Evolutionary conservation across 1,284 basidiomycete species (phyloP).

Genomic region (Sanguinoderma infundibulare): DNA sequence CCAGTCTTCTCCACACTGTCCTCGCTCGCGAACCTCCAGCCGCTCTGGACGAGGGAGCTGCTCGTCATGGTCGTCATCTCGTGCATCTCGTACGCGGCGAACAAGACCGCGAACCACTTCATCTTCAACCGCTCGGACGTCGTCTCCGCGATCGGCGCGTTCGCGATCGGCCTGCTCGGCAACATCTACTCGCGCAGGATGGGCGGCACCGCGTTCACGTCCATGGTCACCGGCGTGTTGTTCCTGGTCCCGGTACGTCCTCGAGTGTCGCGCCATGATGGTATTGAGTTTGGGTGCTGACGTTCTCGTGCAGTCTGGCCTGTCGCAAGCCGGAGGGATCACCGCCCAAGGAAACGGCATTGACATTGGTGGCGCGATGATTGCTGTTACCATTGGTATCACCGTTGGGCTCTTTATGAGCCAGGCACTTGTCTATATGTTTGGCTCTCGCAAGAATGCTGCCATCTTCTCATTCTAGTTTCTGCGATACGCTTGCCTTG

Average conservation of each 20-base stretch:
- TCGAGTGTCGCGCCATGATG: background rate
- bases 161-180: constrained; percentile 81
- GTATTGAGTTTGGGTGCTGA: background rate
- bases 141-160: constrained; percentile 86
- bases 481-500: too few species aligned
- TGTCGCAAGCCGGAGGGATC: constrained; percentile 85
- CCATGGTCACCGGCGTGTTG: constrained; percentile 87
- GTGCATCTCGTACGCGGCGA: constrained; percentile 77
- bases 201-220: constrained; percentile 89
- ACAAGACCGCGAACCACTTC: constrained; percentile 82
- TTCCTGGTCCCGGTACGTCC: constrained; percentile 80
- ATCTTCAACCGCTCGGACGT: constrained; percentile 87
- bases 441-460: constrained; percentile 81
- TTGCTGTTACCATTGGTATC: constrained; percentile 88
- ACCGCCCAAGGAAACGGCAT: constrained; percentile 72
- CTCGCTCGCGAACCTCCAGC: constrained; percentile 80
- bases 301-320: constrained; percentile 63
- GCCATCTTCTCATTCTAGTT: constrained; percentile 80
- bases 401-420: constrained; percentile 91
- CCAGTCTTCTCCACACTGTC: constrained; percentile 80
- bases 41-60: constrained; percentile 70
- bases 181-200: constrained; percentile 86
- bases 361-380: constrained; percentile 83
- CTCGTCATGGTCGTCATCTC: constrained; percentile 88
- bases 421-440: constrained; percentile 85